Percentiles rank a stretch among this genome's conserved stretches.
These are phyloP conservation scores for Epithemia pelagica DNA, from an alignment of 108 stramenopile species.

Conservation along the genomic window DNA sequence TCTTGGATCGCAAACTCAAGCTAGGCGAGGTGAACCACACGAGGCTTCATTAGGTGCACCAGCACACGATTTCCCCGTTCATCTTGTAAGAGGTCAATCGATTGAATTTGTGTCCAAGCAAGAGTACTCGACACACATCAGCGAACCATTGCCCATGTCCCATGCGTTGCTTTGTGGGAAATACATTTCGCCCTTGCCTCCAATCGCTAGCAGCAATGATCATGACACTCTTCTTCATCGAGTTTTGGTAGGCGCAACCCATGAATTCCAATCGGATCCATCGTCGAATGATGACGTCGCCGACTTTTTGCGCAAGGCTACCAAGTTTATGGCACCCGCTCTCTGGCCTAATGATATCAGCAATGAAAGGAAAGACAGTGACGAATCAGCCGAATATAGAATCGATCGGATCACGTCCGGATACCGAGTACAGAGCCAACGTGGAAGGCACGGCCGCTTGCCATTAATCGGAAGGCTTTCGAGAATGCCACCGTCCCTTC, in stretches of 20 bases:
- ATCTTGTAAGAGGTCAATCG: conserved; percentile 82
- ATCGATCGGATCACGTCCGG: conserved; percentile 52
- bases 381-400: background rate
- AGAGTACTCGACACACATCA: background rate
- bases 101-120: conserved; percentile 36
- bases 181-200: conserved; percentile 60
- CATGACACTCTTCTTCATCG: conserved; percentile 1
- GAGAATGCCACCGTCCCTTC: conserved; percentile 1
- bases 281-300: conserved; percentile 33
- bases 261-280: conserved; percentile 58
- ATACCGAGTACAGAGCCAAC: conserved; percentile 61
- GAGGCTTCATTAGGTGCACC: background rate
- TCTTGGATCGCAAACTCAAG: background rate
- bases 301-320: conserved; percentile 42
- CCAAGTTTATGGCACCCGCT: conserved; percentile 40
- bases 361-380: background rate
- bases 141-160: background rate
- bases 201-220: background rate
- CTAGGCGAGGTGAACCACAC: background rate
- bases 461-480: conserved; percentile 60
- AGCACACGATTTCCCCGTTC: conserved; percentile 37
- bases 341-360: conserved; percentile 44
- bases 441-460: conserved; percentile 63
- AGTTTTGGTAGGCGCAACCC: conserved; percentile 76
- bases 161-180: conserved; percentile 74